Evolutionary conservation across 2,329 filamentous ascomycete species (phyloP), one percentile per base, ranked within the genome.

Genomic region (Hirsutella thompsonii): DNA sequence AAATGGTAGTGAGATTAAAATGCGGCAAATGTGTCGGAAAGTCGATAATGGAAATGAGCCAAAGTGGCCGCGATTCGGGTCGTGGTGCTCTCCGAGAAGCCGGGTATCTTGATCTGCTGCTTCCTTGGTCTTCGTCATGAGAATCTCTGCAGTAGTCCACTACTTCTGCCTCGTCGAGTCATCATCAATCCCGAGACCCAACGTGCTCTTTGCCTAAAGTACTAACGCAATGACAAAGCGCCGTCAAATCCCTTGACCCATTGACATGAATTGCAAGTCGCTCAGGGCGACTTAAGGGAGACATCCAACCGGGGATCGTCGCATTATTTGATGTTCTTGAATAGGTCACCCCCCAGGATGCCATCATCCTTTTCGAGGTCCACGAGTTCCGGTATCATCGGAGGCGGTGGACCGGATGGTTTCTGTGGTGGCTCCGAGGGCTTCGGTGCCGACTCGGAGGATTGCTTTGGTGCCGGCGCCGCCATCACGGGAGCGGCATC

Each of bases 331-430:
- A 79, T 77, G 46, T 70, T 65, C 53, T 75, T 76, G 56, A 79
- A 78, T 28, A 79, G 58, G 46, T 77, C 72, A 44, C 60, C 57
- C 39, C 71, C 71, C 26, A 73, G 58, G 42, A 59, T 61, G 35
- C 61, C 64, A 6, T 65, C 62, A 34, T 72, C 63, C 42, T 68
- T 65, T 49, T 74, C 65, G 42, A 76, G 60, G 38, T 69, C 64
- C 50, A 58, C 64, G 38, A 78, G 60, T 52, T 78, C 74, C 18
- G 74, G 74, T 39, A 79, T 77, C 71, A 71, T 76, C 20, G 74
- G 74, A 30, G 74, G 72, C 42, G 74, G 74, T 8, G 74, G 72
- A 10, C 68, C 69, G 29, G 55, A 47, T 30, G 38, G 38, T 32
- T 35, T 28, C 26, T 38, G 37, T 4, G 37, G 16, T 20, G 28